Conservation (phyloP, 2,329 filamentous ascomycete species). For the Cladosporium sp. region DNA sequence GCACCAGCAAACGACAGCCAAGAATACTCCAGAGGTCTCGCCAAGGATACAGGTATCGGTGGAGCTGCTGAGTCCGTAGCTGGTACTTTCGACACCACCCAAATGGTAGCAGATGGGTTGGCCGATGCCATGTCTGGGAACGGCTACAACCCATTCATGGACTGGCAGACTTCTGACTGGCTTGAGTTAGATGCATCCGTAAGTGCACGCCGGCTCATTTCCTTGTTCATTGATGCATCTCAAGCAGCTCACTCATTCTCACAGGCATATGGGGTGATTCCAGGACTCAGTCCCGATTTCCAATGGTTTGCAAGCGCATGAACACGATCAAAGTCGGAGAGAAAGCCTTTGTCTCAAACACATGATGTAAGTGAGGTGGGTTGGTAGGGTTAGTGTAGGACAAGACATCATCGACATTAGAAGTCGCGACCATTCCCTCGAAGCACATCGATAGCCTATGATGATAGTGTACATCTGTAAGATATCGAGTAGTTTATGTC, state of each 20-base stretch:
- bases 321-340: neutral
- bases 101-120: neutral
- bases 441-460: no score
- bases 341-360: no score
- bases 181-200: conserved; percentile 33
- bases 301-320: conserved; percentile 5
- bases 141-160: conserved; percentile 21
- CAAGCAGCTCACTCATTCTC: neutral
- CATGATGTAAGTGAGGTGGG: no score
- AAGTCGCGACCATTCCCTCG: no score
- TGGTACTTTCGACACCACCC: neutral
- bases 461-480: no score
- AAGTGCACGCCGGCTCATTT: neutral
- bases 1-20: neutral
- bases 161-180: conserved; percentile 34
- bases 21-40: neutral
- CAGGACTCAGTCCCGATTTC: conserved; percentile 8
- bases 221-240: no score
- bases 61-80: neutral
- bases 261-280: conserved; percentile 7
- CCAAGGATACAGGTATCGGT: neutral
- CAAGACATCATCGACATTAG: no score
- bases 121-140: conserved; percentile 17
- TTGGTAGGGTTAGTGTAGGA: no score
- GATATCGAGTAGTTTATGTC: no score